Percentiles rank a stretch among this genome's conserved stretches.
These are phyloP conservation scores for Mentha longifolia DNA, from an alignment of 257 asterid species.

Conservation along the genomic window DNA sequence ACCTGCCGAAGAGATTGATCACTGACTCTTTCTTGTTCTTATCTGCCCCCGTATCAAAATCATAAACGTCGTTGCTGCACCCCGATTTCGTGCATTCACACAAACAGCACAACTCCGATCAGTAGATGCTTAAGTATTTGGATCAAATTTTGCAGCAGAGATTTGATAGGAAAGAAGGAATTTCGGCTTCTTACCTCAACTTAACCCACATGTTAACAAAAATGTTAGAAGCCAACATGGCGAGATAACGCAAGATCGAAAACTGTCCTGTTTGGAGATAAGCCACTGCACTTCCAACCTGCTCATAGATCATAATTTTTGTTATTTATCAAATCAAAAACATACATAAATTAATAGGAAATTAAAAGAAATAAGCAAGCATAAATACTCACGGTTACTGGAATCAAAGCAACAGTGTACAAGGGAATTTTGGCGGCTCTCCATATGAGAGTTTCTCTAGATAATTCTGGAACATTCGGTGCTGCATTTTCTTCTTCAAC, in stretches of 20 bases:
- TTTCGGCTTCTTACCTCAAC: conserved; percentile 45
- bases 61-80: conserved; percentile 68
- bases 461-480: conserved; percentile 35
- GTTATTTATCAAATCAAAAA: too few species aligned
- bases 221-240: conserved; percentile 64
- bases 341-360: too few species aligned
- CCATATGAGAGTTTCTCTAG: conserved; percentile 67
- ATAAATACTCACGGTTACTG: conserved; percentile 64
- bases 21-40: conserved; percentile 69
- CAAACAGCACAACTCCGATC: not conserved
- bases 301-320: conserved; percentile 3
- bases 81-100: not conserved
- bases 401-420: conserved; percentile 64
- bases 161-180: too few species aligned
- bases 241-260: conserved; percentile 49
- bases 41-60: conserved; percentile 75
- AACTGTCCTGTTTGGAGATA: conserved; percentile 64
- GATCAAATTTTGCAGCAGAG: too few species aligned
- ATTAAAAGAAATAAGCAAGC: not conserved
- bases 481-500: not conserved
- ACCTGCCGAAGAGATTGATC: conserved; percentile 61
- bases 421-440: conserved; percentile 74
- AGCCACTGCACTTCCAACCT: conserved; percentile 90
- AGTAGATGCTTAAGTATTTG: not conserved
- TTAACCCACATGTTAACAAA: conserved; percentile 78